Evolutionary conservation across 805 yeast genomes (phyloP).

Genomic region (Lachancea nothofagi): DNA sequence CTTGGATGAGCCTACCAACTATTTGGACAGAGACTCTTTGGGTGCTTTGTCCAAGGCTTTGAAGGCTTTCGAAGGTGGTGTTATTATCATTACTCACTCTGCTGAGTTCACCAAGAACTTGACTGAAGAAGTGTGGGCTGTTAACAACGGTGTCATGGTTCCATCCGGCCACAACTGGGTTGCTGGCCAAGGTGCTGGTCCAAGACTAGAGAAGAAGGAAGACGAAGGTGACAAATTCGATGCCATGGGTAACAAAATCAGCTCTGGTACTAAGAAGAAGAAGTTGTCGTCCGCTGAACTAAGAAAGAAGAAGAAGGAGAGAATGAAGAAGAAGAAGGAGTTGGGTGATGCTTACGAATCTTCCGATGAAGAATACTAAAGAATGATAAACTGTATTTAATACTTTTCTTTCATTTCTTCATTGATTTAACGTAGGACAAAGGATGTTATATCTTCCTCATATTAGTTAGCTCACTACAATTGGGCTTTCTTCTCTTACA

Average conservation of each 20-base stretch:
- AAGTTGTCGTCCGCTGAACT: constrained; percentile 98
- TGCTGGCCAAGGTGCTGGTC: constrained; percentile 99
- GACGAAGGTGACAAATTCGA: constrained; percentile 97
- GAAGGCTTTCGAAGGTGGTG: constrained; percentile 99
- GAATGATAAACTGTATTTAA: constrained; percentile 24
- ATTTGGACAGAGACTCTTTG: constrained; percentile 97
- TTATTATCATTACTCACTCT: constrained; percentile 98
- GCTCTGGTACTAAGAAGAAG: constrained; percentile 90
- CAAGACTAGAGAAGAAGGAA: constrained; percentile 96
- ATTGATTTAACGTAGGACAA: constrained; percentile 1
- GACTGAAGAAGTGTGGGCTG: constrained; percentile 99
- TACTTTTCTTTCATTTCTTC: constrained; percentile 10
- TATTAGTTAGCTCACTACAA: background rate
- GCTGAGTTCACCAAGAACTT: constrained; percentile 99
- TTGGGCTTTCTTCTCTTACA: constrained; percentile 6
- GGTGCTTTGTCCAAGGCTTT: constrained; percentile 99
- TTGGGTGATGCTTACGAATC: constrained; percentile 99
- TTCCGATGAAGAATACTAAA: constrained; percentile 81
- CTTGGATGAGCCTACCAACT: constrained; percentile 99
- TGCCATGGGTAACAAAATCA: constrained; percentile 99
- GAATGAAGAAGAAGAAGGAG: constrained; percentile 99
- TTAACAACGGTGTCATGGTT: constrained; percentile 94
- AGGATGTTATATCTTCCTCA: constrained; percentile 2
- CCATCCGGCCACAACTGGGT: constrained; percentile 99
- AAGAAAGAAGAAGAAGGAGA: constrained; percentile 99